Evolutionary conservation across 805 yeast species (phyloP).

Genomic region (Myxozyma melibiosi): DNA sequence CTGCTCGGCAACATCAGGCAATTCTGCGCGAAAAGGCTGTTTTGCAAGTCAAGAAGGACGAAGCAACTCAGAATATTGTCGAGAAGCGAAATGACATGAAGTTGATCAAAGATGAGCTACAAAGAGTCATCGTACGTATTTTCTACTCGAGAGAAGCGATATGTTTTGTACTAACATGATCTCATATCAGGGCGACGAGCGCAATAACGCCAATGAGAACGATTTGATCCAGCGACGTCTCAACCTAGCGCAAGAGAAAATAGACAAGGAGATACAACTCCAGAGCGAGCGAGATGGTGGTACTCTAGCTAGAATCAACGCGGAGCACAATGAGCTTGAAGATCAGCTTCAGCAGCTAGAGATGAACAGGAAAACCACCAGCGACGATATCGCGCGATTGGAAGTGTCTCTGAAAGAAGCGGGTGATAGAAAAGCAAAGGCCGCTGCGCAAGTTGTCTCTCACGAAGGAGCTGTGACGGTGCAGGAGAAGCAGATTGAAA

Average conservation of each 20-base stretch:
- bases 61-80: not conserved
- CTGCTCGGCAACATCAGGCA: too few species aligned
- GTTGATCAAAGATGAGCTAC: not conserved
- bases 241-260: not conserved
- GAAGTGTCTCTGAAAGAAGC: conserved; percentile 36
- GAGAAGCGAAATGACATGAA: not conserved
- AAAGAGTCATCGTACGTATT: not conserved
- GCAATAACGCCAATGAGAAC: not conserved
- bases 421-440: conserved; percentile 31
- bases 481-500: conserved; percentile 23
- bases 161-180: not conserved
- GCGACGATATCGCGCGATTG: conserved; percentile 19
- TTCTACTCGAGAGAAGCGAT: not conserved
- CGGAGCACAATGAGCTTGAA: conserved; percentile 1
- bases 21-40: too few species aligned
- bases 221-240: not conserved
- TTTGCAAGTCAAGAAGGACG: not conserved
- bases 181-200: too few species aligned
- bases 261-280: not conserved
- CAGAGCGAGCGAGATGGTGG: conserved; percentile 8
- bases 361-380: not conserved
- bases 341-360: conserved; percentile 1
- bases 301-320: conserved; percentile 2
- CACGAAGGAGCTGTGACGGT: not conserved
- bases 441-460: not conserved